These are phyloP conservation scores for Verticillium longisporum DNA, from an alignment of 2,329 filamentous ascomycete genomes.

Conservation along the genomic window DNA sequence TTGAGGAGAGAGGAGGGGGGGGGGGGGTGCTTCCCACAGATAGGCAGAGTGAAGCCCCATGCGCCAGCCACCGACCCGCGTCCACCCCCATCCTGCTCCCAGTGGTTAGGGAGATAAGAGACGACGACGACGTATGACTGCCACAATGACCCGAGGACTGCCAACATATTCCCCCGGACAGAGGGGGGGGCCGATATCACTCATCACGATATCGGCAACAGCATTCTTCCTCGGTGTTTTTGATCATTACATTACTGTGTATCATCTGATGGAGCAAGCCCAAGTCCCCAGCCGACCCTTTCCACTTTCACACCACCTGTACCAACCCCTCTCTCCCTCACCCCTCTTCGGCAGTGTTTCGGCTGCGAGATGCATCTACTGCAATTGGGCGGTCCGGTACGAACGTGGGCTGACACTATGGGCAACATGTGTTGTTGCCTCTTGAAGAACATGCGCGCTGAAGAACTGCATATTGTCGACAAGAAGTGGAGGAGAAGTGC, in stretches of 20 bases:
- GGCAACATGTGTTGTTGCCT: neutral
- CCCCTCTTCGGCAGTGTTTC: neutral
- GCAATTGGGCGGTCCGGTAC: neutral
- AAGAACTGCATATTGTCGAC: neutral
- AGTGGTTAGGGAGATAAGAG: neutral
- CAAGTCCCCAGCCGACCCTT: neutral
- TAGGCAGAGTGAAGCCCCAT: no score
- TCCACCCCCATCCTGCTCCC: neutral
- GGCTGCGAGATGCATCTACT: neutral
- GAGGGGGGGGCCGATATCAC: neutral
- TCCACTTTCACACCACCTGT: neutral
- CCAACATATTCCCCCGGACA: neutral
- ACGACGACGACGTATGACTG: neutral
- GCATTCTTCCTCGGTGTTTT: neutral
- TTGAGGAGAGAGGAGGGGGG: neutral
- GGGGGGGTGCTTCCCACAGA: neutral
- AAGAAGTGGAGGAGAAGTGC: no score
- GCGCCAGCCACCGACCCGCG: neutral
- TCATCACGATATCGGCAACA: neutral
- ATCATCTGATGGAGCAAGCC: neutral
- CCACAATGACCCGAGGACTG: neutral
- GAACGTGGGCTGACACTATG: neutral
- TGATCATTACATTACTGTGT: neutral
- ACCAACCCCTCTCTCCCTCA: neutral
- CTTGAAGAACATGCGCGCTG: neutral